Evolutionary conservation across 768 basidiomycete genomes (phyloP), one percentile per base, ranked within the genome.

Genomic region (Amanita inopinata): DNA sequence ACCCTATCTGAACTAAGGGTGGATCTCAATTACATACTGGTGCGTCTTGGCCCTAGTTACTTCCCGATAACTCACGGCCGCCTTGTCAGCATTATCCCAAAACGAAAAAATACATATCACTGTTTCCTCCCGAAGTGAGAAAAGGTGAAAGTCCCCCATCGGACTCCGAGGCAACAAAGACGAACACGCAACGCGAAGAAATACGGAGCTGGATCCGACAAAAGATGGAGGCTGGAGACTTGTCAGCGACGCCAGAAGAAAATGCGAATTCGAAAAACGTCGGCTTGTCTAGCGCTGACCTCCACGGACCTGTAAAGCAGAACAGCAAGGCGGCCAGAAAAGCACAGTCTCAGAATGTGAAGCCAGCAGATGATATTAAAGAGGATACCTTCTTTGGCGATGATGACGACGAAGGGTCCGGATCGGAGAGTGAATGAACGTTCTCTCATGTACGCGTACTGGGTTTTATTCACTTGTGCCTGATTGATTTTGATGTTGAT

Each of bases 1-100:
- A 54, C 24, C 9, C 55, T 96, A 28, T 55, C 63, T 6, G 71
- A 79, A 44, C 65, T 87, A 11, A 73, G 93, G n/a, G 72, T 93
- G 10, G 90, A 94, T 56, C 67, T 96, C 33, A 92, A 93, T 57
- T 98, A 97, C 56, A 76, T 93, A 38, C 56, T 91, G 59, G 92
- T 91, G 49, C 45, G 62, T 50, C 11, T 45, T 33, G 31, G 25
- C n/a, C 34, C 18, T 18, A 17, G 6, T 11, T 11, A 20, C 18
- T 3, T 11, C 28, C 15, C n/a, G 20, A 37, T 33, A 18, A n/a
- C 15, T 36, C 9, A 44, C 25, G 19, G n/a, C n/a, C n/a, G 6
- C 3, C n/a, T 10, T 40, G 18, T 11, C 47, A 90, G 87, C 76
- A 89, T 58, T 91, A 83, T 58, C 88, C 88, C 4, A 90, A 85